A percentile compares a stretch with the other conserved stretches of the same genome.
Conservation (phyloP, 2,329 filamentous ascomycete species). For the Botrytis porri region DNA sequence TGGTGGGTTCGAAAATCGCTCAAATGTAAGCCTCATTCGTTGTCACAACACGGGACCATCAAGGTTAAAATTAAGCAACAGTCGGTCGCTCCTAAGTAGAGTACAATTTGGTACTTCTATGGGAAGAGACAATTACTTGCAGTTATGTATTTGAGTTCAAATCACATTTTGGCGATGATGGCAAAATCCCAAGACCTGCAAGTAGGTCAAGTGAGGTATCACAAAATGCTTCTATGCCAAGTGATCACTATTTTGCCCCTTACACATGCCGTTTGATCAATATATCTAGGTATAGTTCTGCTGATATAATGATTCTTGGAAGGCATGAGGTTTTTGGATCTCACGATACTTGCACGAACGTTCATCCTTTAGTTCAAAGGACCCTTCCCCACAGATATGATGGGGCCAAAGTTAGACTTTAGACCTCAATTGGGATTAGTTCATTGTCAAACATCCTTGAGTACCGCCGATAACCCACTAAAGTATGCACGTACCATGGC, state of each 20-base stretch:
- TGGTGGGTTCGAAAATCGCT: conserved; percentile 11
- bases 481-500: conserved; percentile 15
- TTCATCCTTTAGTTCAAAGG: neutral
- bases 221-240: neutral
- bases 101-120: neutral
- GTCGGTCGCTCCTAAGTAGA: neutral
- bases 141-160: neutral
- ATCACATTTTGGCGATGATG: neutral
- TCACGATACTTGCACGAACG: neutral
- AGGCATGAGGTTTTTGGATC: neutral
- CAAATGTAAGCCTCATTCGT: conserved; percentile 10
- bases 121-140: neutral
- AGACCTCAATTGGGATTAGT: neutral
- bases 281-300: neutral
- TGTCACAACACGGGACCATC: conserved; percentile 11
- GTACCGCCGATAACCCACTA: neutral
- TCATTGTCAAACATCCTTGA: neutral
- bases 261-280: neutral
- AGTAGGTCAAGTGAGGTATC: neutral
- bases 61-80: neutral
- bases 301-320: neutral
- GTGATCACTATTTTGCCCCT: neutral
- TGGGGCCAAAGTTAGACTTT: neutral
- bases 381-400: neutral
- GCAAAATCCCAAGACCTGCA: neutral